Evolutionary conservation across 164 flowering plant species (phyloP).

Genomic region (Tinospora cordifolia): DNA sequence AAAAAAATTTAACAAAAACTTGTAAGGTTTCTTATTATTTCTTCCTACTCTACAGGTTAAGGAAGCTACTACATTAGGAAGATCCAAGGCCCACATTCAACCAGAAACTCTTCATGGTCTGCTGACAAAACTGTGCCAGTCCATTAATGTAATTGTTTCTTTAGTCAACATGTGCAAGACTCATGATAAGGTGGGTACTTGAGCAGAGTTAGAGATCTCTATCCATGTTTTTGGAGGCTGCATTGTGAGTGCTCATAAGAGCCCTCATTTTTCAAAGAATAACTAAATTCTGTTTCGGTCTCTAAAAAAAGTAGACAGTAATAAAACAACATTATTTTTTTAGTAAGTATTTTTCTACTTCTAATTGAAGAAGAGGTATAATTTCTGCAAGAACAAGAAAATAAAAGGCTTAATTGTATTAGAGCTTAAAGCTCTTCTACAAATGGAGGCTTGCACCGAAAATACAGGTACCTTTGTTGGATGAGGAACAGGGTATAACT

Average conservation of each 20-base stretch:
- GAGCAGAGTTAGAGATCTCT: background rate
- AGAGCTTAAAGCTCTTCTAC: too few species aligned
- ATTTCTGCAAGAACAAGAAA: too few species aligned
- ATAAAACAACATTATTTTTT: too few species aligned
- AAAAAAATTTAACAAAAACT: background rate
- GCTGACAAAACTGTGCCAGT: constrained; percentile 38
- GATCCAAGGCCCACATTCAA: constrained; percentile 29
- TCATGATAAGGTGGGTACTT: constrained; percentile 52
- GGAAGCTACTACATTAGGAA: constrained; percentile 35
- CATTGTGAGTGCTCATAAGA: background rate
- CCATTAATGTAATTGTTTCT: constrained; percentile 63
- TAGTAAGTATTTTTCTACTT: too few species aligned
- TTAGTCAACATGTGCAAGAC: constrained; percentile 62
- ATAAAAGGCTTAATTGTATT: too few species aligned
- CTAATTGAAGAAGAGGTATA: too few species aligned
- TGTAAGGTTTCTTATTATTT: background rate
- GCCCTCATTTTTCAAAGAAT: background rate
- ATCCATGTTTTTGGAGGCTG: background rate
- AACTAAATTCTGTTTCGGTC: too few species aligned
- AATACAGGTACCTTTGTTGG: too few species aligned
- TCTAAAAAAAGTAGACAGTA: too few species aligned
- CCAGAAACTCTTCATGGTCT: constrained; percentile 32
- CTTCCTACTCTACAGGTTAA: constrained; percentile 40
- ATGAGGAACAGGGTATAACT: too few species aligned
- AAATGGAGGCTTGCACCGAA: too few species aligned